Evolutionary conservation across 2,329 filamentous ascomycete genomes (phyloP).

Genomic region (Diaporthe citrichinensis): DNA sequence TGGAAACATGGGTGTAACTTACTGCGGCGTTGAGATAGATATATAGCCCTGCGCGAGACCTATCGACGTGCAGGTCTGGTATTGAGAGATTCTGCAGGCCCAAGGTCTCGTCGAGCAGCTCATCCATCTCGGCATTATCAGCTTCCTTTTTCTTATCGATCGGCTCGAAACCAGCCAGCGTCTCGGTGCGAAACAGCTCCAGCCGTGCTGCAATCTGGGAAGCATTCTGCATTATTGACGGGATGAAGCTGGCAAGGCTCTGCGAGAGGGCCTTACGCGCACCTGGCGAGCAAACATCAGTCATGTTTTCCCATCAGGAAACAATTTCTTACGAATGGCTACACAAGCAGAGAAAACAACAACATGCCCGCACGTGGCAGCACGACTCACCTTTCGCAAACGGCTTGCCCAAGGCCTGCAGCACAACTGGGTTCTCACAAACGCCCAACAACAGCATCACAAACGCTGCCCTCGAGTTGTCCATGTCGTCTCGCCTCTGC

Average conservation of each 20-base stretch:
- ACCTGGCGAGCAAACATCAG: slow-evolving; percentile 50
- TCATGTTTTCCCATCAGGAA: neutral
- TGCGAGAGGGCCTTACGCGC: slow-evolving; percentile 64
- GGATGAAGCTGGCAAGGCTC: slow-evolving; percentile 67
- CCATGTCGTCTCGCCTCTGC: slow-evolving; percentile 68
- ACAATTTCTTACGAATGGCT: slow-evolving; percentile 28
- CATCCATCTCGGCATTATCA: slow-evolving; percentile 67
- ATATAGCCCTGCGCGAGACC: slow-evolving; percentile 86
- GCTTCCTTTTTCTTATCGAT: slow-evolving; percentile 65
- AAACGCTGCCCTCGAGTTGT: slow-evolving; percentile 72
- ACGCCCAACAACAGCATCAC: slow-evolving; percentile 74
- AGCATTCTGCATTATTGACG: slow-evolving; percentile 65
- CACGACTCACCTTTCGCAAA: slow-evolving; percentile 64
- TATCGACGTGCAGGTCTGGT: slow-evolving; percentile 77
- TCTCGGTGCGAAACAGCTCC: slow-evolving; percentile 71
- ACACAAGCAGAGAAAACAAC: neutral
- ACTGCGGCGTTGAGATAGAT: slow-evolving; percentile 88
- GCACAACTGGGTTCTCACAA: slow-evolving; percentile 70
- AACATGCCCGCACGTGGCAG: slow-evolving; percentile 45
- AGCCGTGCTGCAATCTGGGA: slow-evolving; percentile 65
- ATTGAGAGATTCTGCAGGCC: slow-evolving; percentile 69
- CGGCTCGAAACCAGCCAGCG: slow-evolving; percentile 68
- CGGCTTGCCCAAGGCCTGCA: slow-evolving; percentile 66
- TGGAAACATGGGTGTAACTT: slow-evolving; percentile 41
- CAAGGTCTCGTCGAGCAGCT: slow-evolving; percentile 70